phyloP scores from a whole-genome alignment of 345 rosid genomes.

The Heritiera littoralis region DNA sequence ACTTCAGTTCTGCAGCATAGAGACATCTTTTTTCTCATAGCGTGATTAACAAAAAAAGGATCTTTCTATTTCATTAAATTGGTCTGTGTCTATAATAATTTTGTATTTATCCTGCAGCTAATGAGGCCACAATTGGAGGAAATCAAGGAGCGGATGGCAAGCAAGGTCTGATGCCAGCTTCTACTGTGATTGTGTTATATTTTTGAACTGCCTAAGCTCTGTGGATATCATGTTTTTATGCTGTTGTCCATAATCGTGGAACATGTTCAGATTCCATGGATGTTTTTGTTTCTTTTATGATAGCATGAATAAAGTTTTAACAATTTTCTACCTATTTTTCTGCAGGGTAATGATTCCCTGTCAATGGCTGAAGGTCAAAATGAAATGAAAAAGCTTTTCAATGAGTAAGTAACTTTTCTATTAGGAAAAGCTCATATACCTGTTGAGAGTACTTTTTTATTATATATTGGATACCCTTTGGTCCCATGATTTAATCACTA shows the following conservation, averaged over 20 bases:
- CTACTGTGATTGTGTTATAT: conserved; percentile 8
- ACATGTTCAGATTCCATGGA: conserved; percentile 8
- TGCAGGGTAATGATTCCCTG: conserved; percentile 54
- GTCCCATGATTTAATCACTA: neutral
- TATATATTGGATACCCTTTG: neutral
- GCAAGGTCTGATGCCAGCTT: conserved; percentile 41
- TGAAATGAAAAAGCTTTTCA: conserved; percentile 64
- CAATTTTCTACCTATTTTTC: conserved; percentile 12
- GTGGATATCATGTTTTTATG: neutral
- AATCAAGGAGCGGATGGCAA: conserved; percentile 55
- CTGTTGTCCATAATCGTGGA: neutral
- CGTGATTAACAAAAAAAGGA: neutral
- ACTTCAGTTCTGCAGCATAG: neutral
- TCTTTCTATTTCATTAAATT: neutral
- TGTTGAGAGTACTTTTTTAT: neutral
- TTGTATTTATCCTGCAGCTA: conserved; percentile 53
- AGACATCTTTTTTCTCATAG: neutral
- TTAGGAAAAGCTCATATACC: neutral
- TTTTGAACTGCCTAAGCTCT: neutral
- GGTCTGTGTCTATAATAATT: conserved; percentile 11
- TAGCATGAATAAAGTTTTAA: neutral
- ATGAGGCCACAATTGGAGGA: conserved; percentile 68
- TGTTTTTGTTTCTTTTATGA: neutral
- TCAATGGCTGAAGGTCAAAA: conserved; percentile 59
- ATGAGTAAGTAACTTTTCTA: conserved; percentile 57